Evolutionary conservation across 2,329 filamentous ascomycete species (phyloP).

Genomic region (Penicillium sp.): DNA sequence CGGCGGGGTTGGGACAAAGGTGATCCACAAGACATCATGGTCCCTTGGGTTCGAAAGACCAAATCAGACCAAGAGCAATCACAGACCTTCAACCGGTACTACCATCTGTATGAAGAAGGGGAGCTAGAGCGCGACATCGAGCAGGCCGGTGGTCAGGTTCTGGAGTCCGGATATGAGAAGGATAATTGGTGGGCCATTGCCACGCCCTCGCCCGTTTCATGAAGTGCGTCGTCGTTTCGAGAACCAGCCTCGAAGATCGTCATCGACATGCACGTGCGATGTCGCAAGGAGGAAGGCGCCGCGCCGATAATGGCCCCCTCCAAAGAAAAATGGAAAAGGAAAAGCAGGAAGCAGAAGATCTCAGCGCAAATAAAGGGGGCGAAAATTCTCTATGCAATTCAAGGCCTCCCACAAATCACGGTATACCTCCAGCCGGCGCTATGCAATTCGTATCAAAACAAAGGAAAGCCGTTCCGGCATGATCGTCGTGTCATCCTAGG

Average conservation of each 20-base stretch:
- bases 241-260: constrained; percentile 35
- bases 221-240: constrained; percentile 21
- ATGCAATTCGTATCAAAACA: constrained; percentile 43
- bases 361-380: constrained; percentile 17
- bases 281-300: not conserved
- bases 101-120: constrained; percentile 85
- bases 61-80: constrained; percentile 31
- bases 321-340: not conserved
- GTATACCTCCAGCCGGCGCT: constrained; percentile 42
- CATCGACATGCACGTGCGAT: not conserved
- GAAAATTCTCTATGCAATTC: constrained; percentile 35
- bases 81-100: constrained; percentile 81
- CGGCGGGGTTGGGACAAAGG: constrained; percentile 86
- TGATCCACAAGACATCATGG: constrained; percentile 86
- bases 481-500: constrained; percentile 31
- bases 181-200: constrained; percentile 97
- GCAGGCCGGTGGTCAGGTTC: constrained; percentile 73
- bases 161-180: constrained; percentile 87
- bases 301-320: not conserved
- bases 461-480: constrained; percentile 31
- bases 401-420: constrained; percentile 34
- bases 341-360: constrained; percentile 3
- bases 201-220: constrained; percentile 31
- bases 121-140: constrained; percentile 82
- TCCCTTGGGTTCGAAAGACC: constrained; percentile 82